Evolutionary conservation across 768 basidiomycete species (phyloP).

Genomic region (Lactifluus volemus): DNA sequence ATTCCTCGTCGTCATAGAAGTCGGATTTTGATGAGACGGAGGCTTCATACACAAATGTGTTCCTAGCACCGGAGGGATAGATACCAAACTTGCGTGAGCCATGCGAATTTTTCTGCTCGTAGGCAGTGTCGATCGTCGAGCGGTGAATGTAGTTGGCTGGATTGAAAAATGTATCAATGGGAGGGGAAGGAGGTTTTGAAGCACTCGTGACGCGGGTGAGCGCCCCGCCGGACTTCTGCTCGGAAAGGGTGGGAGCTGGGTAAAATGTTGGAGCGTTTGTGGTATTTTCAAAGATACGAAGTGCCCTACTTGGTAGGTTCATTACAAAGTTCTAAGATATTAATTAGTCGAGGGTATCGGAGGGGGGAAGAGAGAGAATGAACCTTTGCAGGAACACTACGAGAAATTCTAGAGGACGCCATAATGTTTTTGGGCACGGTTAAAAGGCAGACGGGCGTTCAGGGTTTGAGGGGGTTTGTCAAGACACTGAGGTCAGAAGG

Average conservation of each 20-base stretch:
- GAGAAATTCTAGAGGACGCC: slow-evolving; percentile 16
- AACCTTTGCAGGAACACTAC: slow-evolving; percentile 19
- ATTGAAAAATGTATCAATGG: slow-evolving; percentile 11
- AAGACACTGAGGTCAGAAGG: not conserved
- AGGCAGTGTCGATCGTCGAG: slow-evolving; percentile 11
- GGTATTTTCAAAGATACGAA: slow-evolving; percentile 14
- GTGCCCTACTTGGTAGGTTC: slow-evolving; percentile 11
- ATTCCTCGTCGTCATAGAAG: slow-evolving; percentile 17
- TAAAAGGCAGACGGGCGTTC: slow-evolving; percentile 3
- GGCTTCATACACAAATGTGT: slow-evolving; percentile 18
- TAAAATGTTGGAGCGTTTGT: slow-evolving; percentile 9
- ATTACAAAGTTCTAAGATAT: slow-evolving; percentile 16
- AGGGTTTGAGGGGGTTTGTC: slow-evolving; percentile 7
- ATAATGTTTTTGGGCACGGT: not conserved
- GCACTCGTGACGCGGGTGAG: slow-evolving; percentile 5
- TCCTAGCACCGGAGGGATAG: slow-evolving; percentile 15
- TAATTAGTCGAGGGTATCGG: not conserved
- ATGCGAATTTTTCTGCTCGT: slow-evolving; percentile 14
- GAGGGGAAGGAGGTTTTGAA: slow-evolving; percentile 6
- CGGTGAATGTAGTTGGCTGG: slow-evolving; percentile 12
- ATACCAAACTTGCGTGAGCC: slow-evolving; percentile 15
- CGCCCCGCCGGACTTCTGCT: slow-evolving; percentile 3
- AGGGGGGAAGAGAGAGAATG: not conserved
- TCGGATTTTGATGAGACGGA: slow-evolving; percentile 19
- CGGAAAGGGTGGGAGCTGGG: not conserved